Evolutionary conservation across 2,329 filamentous ascomycete species (phyloP), one percentile per base, ranked within the genome.

Genomic region (Phialocephala sp.): DNA sequence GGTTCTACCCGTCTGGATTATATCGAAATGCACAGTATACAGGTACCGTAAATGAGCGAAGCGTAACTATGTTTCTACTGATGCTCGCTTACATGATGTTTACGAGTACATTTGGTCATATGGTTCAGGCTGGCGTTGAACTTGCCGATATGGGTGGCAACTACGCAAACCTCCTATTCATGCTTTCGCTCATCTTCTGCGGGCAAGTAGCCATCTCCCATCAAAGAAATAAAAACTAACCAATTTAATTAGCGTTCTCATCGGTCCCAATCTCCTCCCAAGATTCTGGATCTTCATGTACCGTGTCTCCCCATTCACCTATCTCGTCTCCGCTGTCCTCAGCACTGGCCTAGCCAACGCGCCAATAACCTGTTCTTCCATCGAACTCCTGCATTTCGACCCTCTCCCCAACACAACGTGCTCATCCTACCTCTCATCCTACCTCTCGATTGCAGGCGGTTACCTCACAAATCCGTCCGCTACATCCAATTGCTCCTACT

Each of bases 261-360:
- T 88, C 41, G 80, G 81, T 9, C 89, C 89, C 0, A 77, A 80
- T 4, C 76, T 79, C 1, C 83, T 94, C 36, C 91, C 91, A 0
- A 80, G 86, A 3, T 93, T 94, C 83, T 94, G 91, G 91, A 88
- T 90, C 72, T 93, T 92, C 81, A 91, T 93, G 89, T 94, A 94
- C 78, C 87, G 90, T 57, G 80, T 93, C 59, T 93, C 89, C 0
- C 93, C 93, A 0, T 91, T 97, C 62, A 93, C 91, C 0, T 97
- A 97, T 76, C 80, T 94, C 14, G 86, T 95, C 32, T 84, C 85
- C 9, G 91, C 89, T 24, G 87, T 97, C 79, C 77, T 94, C 0
- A 84, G 88, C 0, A 86, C 85, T 0, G 91, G 87, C 4, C 80
- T 97, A 6, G 90, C 91, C 45, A 89, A 90, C 72, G 86, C 86